phyloP scores from a whole-genome alignment of 192 early-diverging fungal genomes.

The Backusella mclennaniae region DNA sequence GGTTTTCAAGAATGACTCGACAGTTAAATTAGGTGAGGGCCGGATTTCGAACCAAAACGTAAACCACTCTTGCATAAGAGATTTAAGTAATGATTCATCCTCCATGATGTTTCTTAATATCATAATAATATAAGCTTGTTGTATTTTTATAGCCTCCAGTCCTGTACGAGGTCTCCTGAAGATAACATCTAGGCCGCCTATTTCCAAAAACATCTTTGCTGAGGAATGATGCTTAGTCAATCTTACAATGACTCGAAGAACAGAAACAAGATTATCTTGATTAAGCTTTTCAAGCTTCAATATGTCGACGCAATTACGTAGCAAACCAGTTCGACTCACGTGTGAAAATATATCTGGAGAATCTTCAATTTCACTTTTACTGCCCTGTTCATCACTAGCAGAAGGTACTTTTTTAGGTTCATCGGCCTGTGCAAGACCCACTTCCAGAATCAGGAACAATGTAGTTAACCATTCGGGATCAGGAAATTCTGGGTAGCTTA shows the following conservation, averaged over 20 bases:
- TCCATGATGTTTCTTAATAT: conserved; percentile 89
- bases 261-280: conserved; percentile 56
- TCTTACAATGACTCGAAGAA: conserved; percentile 75
- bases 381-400: conserved; percentile 16
- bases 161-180: conserved; percentile 55
- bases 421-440: conserved; percentile 59
- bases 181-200: conserved; percentile 61
- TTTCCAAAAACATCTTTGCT: conserved; percentile 65
- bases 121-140: conserved; percentile 76
- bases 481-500: conserved; percentile 14
- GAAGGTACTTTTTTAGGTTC: conserved; percentile 43
- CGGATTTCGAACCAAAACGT: conserved; percentile 67
- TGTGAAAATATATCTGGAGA: background rate
- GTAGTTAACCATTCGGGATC: conserved; percentile 57
- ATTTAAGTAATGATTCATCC: conserved; percentile 54
- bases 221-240: conserved; percentile 67
- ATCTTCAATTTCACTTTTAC: conserved; percentile 18
- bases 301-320: conserved; percentile 38
- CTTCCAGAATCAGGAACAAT: conserved; percentile 62
- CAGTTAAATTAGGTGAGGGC: conserved; percentile 59
- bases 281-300: conserved; percentile 38
- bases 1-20: conserved; percentile 65
- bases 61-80: conserved; percentile 73
- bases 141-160: conserved; percentile 69
- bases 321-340: conserved; percentile 19